These are phyloP conservation scores for Paratinospora sagittata DNA, from an alignment of 164 flowering plant genomes.

Conservation along the genomic window DNA sequence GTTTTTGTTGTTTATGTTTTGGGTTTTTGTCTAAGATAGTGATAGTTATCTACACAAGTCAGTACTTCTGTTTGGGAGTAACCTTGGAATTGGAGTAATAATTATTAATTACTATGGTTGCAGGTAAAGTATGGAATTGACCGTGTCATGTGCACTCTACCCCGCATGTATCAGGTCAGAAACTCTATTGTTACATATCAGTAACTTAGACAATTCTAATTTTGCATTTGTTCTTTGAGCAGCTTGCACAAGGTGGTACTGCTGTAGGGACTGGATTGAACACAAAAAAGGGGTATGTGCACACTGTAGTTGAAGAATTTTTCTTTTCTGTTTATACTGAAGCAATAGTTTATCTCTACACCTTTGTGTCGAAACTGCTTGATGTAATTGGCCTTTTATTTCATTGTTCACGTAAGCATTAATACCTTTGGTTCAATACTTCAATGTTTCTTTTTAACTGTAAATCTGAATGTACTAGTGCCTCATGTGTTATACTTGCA, in stretches of 20 bases:
- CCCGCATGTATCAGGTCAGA: conserved; percentile 88
- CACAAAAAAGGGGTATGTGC: conserved; percentile 86
- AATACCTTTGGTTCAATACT: no score
- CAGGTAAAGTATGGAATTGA: conserved; percentile 95
- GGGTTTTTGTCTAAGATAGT: neutral
- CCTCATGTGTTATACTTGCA: no score
- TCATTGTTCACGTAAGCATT: no score
- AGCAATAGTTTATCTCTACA: neutral
- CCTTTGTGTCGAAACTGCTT: neutral
- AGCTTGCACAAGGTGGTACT: conserved; percentile 99
- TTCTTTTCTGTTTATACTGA: neutral
- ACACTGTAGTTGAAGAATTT: neutral
- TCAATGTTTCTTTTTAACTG: no score
- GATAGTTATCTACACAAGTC: neutral
- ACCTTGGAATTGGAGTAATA: conserved; percentile 2
- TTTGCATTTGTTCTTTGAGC: conserved; percentile 23
- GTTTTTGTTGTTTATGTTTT: neutral
- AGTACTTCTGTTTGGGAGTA: neutral
- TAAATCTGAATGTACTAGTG: no score
- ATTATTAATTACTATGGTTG: conserved; percentile 11
- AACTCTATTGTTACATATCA: neutral
- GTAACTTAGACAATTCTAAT: conserved; percentile 18
- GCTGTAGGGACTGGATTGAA: conserved; percentile 99
- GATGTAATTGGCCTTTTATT: neutral
- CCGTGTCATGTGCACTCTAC: conserved; percentile 65